Percentiles rank a stretch among this genome's conserved stretches.
phyloP scores from a whole-genome alignment of 2,329 filamentous ascomycete species.

The Whalleya microplaca region DNA sequence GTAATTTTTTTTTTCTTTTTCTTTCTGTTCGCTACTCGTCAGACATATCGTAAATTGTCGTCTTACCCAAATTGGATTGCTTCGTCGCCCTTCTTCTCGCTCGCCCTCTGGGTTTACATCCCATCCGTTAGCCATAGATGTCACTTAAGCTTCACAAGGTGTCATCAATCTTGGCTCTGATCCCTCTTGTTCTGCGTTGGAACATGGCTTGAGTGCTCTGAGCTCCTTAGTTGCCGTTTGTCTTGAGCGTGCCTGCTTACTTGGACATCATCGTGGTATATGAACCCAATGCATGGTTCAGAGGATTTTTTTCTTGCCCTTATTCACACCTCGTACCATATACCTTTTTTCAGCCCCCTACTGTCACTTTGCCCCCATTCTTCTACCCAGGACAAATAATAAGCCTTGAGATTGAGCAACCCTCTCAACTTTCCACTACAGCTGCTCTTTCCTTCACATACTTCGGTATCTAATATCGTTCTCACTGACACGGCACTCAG shows the following conservation, averaged over 20 bases:
- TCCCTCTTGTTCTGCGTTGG: not conserved
- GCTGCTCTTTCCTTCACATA: not conserved
- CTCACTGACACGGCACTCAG: conserved; percentile 35
- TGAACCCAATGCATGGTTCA: no score
- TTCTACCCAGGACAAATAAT: no score
- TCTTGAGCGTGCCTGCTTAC: no score
- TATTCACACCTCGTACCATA: not conserved
- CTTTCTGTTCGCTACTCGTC: not conserved
- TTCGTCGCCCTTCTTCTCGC: conserved; percentile 3
- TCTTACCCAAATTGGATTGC: not conserved
- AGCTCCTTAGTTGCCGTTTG: no score
- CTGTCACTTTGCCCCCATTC: no score
- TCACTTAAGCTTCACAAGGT: no score
- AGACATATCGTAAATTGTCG: not conserved
- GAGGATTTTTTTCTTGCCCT: not conserved
- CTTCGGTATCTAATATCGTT: not conserved
- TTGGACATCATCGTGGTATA: no score
- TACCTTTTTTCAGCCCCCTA: not conserved
- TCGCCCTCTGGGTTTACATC: not conserved
- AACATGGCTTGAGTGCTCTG: not conserved
- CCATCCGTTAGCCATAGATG: not conserved
- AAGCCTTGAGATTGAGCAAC: not conserved
- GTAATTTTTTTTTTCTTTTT: no score
- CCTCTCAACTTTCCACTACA: not conserved
- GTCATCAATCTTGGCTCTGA: not conserved